phyloP scores from a whole-genome alignment of 2,329 filamentous ascomycete species.

The Pleomassaria siparia region DNA sequence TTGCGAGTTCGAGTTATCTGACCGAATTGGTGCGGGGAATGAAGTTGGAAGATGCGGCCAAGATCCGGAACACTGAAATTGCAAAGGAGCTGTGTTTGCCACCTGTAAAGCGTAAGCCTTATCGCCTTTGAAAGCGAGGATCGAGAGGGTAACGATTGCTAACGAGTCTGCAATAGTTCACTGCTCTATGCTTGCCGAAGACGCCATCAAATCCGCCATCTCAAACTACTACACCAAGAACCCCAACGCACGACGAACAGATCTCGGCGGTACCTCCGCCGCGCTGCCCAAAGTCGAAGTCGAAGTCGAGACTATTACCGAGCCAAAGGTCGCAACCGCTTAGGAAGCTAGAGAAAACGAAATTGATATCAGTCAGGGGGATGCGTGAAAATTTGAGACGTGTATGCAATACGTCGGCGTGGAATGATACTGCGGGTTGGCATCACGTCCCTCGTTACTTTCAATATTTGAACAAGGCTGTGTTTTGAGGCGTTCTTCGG shows the following conservation, averaged over 20 bases:
- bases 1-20: conserved; percentile 90
- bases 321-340: conserved; percentile 34
- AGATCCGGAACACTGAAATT: conserved; percentile 96
- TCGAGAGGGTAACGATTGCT: conserved; percentile 4
- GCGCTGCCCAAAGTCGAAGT: conserved; percentile 67
- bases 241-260: conserved; percentile 70
- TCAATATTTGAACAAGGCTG: conserved; percentile 1
- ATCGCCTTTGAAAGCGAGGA: neutral
- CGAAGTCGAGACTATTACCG: conserved; percentile 58
- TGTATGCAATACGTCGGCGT: conserved; percentile 12
- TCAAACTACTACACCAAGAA: conserved; percentile 92
- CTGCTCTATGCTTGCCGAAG: conserved; percentile 90
- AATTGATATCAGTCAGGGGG: conserved; percentile 22
- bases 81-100: conserved; percentile 92
- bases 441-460: conserved; percentile 12
- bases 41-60: conserved; percentile 89
- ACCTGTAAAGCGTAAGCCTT: conserved; percentile 76
- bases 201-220: conserved; percentile 90
- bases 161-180: conserved; percentile 61
- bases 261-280: conserved; percentile 73
- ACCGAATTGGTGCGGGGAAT: conserved; percentile 95
- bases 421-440: neutral
- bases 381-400: conserved; percentile 3
- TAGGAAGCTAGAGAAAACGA: conserved; percentile 12
- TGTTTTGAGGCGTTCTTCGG: conserved; percentile 10